These are phyloP conservation scores for Willaertia magna DNA, from an alignment of 208 protist genomes.

Conservation along the genomic window DNA sequence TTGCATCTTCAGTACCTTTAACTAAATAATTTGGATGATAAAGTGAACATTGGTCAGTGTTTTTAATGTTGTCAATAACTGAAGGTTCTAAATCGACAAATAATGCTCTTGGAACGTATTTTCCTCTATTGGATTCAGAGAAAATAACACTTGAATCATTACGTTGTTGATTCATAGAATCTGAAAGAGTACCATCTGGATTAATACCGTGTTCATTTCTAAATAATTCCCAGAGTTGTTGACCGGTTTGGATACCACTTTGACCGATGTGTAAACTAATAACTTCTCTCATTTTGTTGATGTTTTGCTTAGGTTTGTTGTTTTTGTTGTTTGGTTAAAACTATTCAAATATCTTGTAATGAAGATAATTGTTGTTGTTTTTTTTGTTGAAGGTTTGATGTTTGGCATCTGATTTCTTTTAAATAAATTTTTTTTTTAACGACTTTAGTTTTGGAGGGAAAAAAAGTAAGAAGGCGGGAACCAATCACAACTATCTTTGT, in stretches of 20 bases:
- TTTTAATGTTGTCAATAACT: conserved; percentile 88
- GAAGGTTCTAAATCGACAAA: conserved; percentile 93
- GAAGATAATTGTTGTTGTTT: too few relatives aligned
- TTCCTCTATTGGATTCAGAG: conserved; percentile 68
- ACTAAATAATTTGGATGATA: conserved; percentile 95
- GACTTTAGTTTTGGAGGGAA: too few relatives aligned
- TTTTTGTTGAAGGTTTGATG: too few relatives aligned
- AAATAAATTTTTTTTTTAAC: too few relatives aligned
- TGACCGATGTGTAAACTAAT: conserved; percentile 88
- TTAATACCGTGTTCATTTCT: conserved; percentile 74
- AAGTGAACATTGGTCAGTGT: conserved; percentile 77
- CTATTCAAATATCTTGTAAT: too few relatives aligned
- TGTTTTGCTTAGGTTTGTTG: neutral
- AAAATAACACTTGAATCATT: conserved; percentile 90
- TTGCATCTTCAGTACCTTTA: conserved; percentile 89
- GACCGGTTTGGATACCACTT: conserved; percentile 89
- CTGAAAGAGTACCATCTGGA: conserved; percentile 58
- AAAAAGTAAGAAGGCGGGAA: too few relatives aligned
- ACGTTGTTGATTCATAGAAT: conserved; percentile 51
- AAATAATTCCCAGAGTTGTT: conserved; percentile 84
- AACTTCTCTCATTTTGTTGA: conserved; percentile 59
- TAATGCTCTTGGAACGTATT: conserved; percentile 80
- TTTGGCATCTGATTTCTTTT: too few relatives aligned
- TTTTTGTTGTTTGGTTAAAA: too few relatives aligned
- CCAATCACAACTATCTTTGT: too few relatives aligned